Conservation (phyloP, 2,329 filamentous ascomycete genomes). For the Trichoderma polysporum region DNA sequence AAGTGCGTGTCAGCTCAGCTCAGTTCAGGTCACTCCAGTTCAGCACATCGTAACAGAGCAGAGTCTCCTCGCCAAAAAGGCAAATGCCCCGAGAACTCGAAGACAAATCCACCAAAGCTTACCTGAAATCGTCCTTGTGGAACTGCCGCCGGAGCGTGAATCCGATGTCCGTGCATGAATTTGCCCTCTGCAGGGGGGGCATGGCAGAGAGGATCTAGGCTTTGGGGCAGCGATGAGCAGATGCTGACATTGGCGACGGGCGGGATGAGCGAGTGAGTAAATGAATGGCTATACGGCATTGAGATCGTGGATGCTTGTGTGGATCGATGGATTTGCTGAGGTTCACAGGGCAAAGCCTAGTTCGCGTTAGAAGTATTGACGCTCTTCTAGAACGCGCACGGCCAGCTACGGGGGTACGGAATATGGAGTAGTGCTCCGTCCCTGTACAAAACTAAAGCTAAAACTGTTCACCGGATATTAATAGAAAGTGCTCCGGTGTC, state of each 20-base stretch:
- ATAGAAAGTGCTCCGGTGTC: neutral
- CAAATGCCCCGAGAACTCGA: constrained; percentile 19
- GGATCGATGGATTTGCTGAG: neutral
- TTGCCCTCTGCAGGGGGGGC: constrained; percentile 44
- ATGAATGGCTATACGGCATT: neutral
- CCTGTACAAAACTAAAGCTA: neutral
- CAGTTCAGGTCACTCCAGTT: neutral
- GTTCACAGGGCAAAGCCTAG: neutral
- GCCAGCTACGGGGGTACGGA: neutral
- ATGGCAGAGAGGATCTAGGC: constrained; percentile 30
- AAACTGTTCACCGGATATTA: neutral
- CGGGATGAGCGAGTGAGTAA: neutral
- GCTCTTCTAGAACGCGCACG: constrained; percentile 12
- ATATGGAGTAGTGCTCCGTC: neutral
- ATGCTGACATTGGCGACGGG: neutral
- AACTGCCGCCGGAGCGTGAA: constrained; percentile 74
- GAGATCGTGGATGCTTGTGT: neutral
- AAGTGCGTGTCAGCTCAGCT: neutral
- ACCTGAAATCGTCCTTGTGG: constrained; percentile 72
- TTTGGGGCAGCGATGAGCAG: neutral
- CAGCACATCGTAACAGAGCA: neutral
- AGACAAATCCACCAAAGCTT: constrained; percentile 11
- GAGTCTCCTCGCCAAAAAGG: neutral
- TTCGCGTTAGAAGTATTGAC: constrained; percentile 11
- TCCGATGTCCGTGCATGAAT: constrained; percentile 64